Conservation (phyloP, 2,329 filamentous ascomycete species). For the Cladosporium sp. region DNA sequence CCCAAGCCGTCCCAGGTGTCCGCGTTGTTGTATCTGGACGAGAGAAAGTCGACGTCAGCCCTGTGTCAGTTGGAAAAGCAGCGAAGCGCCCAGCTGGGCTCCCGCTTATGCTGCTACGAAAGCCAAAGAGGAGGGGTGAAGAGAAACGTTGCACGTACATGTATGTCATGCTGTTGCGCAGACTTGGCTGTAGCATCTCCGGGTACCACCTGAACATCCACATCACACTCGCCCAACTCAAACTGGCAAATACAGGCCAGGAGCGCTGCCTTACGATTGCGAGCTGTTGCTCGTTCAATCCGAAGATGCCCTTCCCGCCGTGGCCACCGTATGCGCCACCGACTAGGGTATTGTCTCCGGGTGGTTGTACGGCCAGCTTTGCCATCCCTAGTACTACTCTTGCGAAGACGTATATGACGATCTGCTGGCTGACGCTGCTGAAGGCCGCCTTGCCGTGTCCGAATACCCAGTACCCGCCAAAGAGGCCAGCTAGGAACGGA, state of each 20-base stretch:
- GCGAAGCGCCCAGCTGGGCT: not conserved
- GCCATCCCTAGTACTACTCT: conserved; percentile 83
- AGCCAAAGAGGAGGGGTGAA: conserved; percentile 8
- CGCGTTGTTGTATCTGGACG: conserved; percentile 68
- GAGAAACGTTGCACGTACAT: conserved; percentile 64
- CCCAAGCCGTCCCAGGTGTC: conserved; percentile 85
- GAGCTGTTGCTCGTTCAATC: conserved; percentile 41
- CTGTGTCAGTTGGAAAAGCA: conserved; percentile 26
- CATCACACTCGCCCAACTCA: conserved; percentile 95
- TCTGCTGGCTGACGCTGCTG: conserved; percentile 88
- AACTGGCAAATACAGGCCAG: conserved; percentile 88
- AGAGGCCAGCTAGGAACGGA: conserved; percentile 78
- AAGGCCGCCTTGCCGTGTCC: conserved; percentile 66
- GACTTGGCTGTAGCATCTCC: conserved; percentile 83
- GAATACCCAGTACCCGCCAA: conserved; percentile 93
- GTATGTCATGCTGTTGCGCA: conserved; percentile 95
- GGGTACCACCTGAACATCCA: conserved; percentile 91
- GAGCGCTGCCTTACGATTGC: conserved; percentile 59
- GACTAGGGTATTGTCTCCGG: conserved; percentile 39
- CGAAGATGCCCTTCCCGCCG: conserved; percentile 45
- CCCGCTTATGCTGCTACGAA: not conserved
- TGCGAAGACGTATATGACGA: conserved; percentile 96
- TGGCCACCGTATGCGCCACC: conserved; percentile 40
- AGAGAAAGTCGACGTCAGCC: conserved; percentile 33
- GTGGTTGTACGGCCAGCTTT: conserved; percentile 73